phyloP scores from a whole-genome alignment of 331 rosid genomes.

The Spiraea crenata region DNA sequence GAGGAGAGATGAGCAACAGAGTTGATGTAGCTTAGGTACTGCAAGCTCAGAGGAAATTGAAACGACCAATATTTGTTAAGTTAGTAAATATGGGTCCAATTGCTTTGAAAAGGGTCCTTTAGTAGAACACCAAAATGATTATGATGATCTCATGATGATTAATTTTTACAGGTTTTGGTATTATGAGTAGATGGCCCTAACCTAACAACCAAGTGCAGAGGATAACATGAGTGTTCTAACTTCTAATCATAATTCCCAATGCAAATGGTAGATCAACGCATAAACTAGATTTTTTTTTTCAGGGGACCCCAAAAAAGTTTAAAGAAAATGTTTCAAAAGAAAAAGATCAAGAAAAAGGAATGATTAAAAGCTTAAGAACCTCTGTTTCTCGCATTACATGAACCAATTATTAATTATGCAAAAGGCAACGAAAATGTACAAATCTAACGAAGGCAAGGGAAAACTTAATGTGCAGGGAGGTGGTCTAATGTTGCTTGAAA shows the following conservation, averaged over 20 bases:
- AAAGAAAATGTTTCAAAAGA: no score
- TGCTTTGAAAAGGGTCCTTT: neutral
- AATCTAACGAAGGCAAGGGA: no score
- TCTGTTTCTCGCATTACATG: no score
- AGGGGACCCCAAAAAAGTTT: neutral
- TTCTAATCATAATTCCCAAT: neutral
- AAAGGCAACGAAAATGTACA: no score
- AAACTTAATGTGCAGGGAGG: neutral
- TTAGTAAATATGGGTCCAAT: neutral
- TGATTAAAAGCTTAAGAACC: no score
- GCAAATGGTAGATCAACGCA: neutral
- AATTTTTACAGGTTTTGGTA: neutral
- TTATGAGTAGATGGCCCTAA: neutral
- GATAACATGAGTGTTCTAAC: neutral
- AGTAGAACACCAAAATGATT: neutral
- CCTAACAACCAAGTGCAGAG: neutral
- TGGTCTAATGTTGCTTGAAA: neutral
- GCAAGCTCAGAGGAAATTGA: neutral
- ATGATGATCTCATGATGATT: neutral
- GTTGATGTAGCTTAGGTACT: neutral
- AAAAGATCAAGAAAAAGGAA: no score
- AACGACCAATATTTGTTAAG: neutral
- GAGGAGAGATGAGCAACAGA: neutral
- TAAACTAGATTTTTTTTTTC: neutral
- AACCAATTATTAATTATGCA: no score